Evolutionary conservation across 345 rosid species (phyloP).

Genomic region (Brassica juncea): DNA sequence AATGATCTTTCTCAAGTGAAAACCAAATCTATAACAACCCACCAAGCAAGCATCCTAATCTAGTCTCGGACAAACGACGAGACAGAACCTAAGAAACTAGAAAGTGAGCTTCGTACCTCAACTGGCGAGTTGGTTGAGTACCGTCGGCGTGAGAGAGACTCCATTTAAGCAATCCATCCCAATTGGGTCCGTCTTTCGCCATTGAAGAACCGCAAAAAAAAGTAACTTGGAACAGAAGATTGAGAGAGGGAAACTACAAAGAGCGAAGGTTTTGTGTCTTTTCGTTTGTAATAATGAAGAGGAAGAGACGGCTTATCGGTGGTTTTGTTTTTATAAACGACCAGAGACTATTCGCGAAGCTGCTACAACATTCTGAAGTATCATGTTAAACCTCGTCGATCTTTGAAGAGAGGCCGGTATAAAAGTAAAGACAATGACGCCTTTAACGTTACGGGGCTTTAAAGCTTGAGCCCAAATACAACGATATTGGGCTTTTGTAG

Average conservation of each 20-base stretch:
- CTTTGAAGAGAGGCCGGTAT: background rate
- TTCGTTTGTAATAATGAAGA: background rate
- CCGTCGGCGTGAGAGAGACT: constrained; percentile 89
- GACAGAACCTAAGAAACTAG: background rate
- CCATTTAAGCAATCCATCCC: constrained; percentile 98
- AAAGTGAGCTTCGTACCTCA: constrained; percentile 52
- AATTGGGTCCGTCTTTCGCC: constrained; percentile 91
- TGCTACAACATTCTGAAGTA: constrained; percentile 26
- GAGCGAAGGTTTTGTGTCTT: background rate
- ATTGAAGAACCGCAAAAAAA: constrained; percentile 32
- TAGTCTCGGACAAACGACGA: background rate
- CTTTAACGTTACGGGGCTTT: constrained; percentile 19
- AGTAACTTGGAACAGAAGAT: constrained; percentile 14
- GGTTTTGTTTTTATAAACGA: constrained; percentile 12
- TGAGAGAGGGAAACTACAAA: background rate
- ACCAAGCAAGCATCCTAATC: constrained; percentile 17
- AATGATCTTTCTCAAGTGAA: background rate
- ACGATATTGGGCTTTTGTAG: background rate
- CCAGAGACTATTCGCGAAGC: constrained; percentile 27
- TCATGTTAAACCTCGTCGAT: constrained; percentile 21
- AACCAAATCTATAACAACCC: constrained; percentile 1
- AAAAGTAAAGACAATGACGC: constrained; percentile 20
- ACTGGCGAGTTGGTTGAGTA: constrained; percentile 56
- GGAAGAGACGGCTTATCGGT: background rate
- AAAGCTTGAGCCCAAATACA: background rate